These are phyloP conservation scores for Curvularia hawaiiensis DNA, from an alignment of 2,329 filamentous ascomycete species.

Conservation along the genomic window DNA sequence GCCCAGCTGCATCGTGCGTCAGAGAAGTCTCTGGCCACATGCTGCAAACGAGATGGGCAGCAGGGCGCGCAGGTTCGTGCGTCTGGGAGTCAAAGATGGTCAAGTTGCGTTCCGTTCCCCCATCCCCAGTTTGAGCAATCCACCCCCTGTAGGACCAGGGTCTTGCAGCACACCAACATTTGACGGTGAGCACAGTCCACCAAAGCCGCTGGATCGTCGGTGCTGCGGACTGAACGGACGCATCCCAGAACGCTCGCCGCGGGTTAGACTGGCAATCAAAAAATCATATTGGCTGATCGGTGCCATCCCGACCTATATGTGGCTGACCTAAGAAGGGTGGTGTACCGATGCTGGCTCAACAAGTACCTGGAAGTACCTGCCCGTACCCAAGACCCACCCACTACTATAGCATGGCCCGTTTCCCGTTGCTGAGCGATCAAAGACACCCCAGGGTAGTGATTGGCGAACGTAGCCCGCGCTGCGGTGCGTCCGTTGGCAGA, in stretches of 20 bases:
- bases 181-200: constrained; percentile 45
- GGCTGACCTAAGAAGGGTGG: constrained; percentile 27
- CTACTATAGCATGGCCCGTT: constrained; percentile 19
- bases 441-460: constrained; percentile 35
- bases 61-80: constrained; percentile 33
- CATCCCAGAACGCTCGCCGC: constrained; percentile 40
- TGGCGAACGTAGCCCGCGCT: constrained; percentile 33
- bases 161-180: constrained; percentile 39
- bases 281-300: constrained; percentile 46
- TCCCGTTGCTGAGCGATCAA: constrained; percentile 36
- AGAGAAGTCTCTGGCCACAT: constrained; percentile 42
- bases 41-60: constrained; percentile 44
- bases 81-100: constrained; percentile 29
- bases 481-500: constrained; percentile 31
- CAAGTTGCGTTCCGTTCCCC: constrained; percentile 30
- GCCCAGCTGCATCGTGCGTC: constrained; percentile 44
- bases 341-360: constrained; percentile 42
- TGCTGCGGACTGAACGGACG: constrained; percentile 43
- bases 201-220: constrained; percentile 42
- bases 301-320: constrained; percentile 41
- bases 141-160: constrained; percentile 31
- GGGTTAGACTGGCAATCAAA: constrained; percentile 44
- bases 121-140: constrained; percentile 35
- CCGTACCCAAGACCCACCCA: constrained; percentile 32
- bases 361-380: constrained; percentile 37